Base-by-base conservation (phyloP, 1,284 basidiomycete genomes). In the Apiotrichum gracile region DNA sequence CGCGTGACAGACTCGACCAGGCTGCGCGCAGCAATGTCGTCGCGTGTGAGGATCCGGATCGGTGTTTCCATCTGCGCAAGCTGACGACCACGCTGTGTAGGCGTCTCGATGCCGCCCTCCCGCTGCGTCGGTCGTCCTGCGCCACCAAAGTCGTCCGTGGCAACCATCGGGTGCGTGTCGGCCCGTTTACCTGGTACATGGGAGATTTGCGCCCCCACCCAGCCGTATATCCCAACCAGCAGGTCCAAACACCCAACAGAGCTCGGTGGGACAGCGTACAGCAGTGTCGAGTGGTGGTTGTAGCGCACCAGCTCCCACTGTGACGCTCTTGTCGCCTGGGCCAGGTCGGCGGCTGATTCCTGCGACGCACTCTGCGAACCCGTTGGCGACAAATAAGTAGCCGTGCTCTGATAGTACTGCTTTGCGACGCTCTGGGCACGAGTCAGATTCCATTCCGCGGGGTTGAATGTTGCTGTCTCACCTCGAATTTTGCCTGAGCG, bases 251-350 rank as follows among this genome's bases (percentile, higher is more conserved):
- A 72, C 9, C 62, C 57, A n/a, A 70, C 57, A 6, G 70, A 73
- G 43, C 65, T 69, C 2, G 74, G 74, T 12, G 74, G 73, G 5
- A 72, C 66, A 7, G 72, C 65, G 54, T 70, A 72, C 3, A 76
- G 64, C 27, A 74, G 49, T 2, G 68, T 68, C 22, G 73, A 75
- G 49, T 76, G 73, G 50, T 72, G 66, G 24, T 65, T 67, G 52
- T 72, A 75, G 29, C 70, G 51, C 7, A 63, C 57, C 8, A 75
- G 56, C 41, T 74, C 71, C 58, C 69, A 74, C 53, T 72, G 67
- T 4, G 74, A 69, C 26, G 63, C 52, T 17, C 70, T 54, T 5
- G 66, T 52, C 0, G 69, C 63, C 58, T 74, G 72, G 31, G 64
- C 67, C n/a, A 58, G 51, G 47, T 72, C 71, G 3, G 52, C 38